Evolutionary conservation across 345 rosid species (phyloP), one percentile per base, ranked within the genome.

Genomic region (Ailanthus altissimus): DNA sequence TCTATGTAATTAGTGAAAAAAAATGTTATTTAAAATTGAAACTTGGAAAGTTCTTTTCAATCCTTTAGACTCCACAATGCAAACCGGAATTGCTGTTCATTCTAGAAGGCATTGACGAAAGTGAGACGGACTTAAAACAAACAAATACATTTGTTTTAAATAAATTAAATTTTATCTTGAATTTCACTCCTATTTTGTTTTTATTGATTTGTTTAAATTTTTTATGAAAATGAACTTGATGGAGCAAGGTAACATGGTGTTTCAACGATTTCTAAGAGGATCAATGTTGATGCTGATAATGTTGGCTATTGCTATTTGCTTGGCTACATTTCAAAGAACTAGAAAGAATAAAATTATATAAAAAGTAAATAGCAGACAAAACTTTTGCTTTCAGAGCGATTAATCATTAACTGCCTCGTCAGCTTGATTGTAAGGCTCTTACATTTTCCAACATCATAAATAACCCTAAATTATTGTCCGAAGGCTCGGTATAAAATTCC

Each of bases 331-430:
- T 2, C 4, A 0, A 1, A 18, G 8, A 38, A 18, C 50, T 12
- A 70, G 40, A 10, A 21, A 6, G 26, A 26, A 25, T 20, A 6
- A 13, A 25, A 21, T n/a, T 3, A 40, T 0, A 12, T 20, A 40
- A 3, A 8, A n/a, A 13, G 42, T 1, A 28, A 59, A 73, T 45
- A 15, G 15, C 50, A 21, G 58, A 62, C 15, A 50, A 75, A 50
- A 40, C 59, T 46, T 20, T 63, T 36, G 62, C 61, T 75, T 63
- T 75, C 70, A 21, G 5, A 75, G 51, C 50, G 47, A 75, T 56
- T 49, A 64, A 26, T 40, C 18, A 10, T 20, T 21, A 50, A 77
- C 53, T 53, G 72, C 78, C 76, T 69, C 28, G 56, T 81, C 67
- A 25, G 69, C 49, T 73, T 67, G 61, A 68, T 58, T 45, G 28